A percentile compares a stretch with the other conserved stretches of the same genome.
phyloP scores from a whole-genome alignment of 768 basidiomycete species.

The Macrolepiota albuminosa region DNA sequence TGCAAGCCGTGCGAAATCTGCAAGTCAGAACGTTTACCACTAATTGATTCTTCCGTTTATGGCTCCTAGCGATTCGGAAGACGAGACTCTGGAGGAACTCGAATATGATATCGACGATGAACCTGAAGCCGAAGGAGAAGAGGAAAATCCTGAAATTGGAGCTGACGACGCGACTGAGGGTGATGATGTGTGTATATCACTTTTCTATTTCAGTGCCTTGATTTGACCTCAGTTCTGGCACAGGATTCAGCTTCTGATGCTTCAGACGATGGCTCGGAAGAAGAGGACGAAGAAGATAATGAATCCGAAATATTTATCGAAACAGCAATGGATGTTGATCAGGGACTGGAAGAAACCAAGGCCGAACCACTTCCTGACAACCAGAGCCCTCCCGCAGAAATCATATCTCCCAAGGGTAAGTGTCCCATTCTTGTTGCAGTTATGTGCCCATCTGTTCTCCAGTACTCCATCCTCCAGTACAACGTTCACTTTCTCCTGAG shows the following conservation, averaged over 20 bases:
- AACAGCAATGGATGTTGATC: slow-evolving; percentile 23
- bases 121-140: slow-evolving; percentile 47
- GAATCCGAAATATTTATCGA: slow-evolving; percentile 21
- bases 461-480: slow-evolving; percentile 19
- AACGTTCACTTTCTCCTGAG: slow-evolving; percentile 38
- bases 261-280: slow-evolving; percentile 47
- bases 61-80: slow-evolving; percentile 59
- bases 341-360: neutral
- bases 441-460: neutral
- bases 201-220: slow-evolving; percentile 2
- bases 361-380: slow-evolving; percentile 18
- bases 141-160: slow-evolving; percentile 36
- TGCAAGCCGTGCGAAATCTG: slow-evolving; percentile 17
- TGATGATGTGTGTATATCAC: slow-evolving; percentile 54
- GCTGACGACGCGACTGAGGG: slow-evolving; percentile 62
- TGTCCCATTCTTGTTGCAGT: neutral
- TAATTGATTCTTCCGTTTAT: slow-evolving; percentile 23
- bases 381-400: slow-evolving; percentile 8
- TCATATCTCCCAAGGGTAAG: slow-evolving; percentile 10
- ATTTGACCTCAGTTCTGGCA: neutral
- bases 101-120: slow-evolving; percentile 52
- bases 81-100: slow-evolving; percentile 55
- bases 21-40: neutral
- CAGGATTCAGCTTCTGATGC: slow-evolving; percentile 61
- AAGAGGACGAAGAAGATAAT: slow-evolving; percentile 49